Conservation (phyloP, 345 rosid species). For the Laguncularia racemosa region DNA sequence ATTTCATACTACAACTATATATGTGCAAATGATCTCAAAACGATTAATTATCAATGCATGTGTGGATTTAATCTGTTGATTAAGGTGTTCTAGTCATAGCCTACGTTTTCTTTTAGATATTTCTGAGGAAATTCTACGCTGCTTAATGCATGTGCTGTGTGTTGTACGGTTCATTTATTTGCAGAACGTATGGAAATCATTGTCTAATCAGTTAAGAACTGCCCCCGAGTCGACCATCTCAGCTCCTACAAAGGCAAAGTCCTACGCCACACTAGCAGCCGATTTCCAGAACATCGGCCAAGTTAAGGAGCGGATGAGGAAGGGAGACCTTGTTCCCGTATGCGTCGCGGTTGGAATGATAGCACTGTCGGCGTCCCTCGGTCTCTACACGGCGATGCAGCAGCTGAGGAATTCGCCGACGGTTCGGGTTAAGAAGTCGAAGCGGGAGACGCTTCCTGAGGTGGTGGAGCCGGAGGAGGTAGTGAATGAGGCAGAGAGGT, state of each 20-base stretch:
- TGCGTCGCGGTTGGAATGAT: constrained; percentile 43
- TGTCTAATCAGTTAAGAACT: not conserved
- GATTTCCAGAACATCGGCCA: not conserved
- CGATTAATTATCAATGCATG: too few species aligned
- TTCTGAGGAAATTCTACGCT: too few species aligned
- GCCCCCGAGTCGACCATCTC: not conserved
- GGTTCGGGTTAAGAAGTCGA: constrained; percentile 57
- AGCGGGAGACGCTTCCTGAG: constrained; percentile 58
- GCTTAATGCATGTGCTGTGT: too few species aligned
- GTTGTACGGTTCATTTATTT: too few species aligned
- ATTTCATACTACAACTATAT: too few species aligned
- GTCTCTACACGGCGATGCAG: constrained; percentile 46
- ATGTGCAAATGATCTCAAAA: too few species aligned
- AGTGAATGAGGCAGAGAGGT: constrained; percentile 30
- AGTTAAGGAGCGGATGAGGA: constrained; percentile 3
- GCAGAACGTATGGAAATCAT: not conserved
- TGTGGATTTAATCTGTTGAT: too few species aligned
- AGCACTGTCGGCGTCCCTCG: constrained; percentile 32
- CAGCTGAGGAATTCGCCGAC: constrained; percentile 45
- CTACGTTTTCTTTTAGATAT: too few species aligned
- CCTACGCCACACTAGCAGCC: not conserved
- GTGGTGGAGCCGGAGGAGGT: constrained; percentile 53
- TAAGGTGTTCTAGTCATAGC: too few species aligned
- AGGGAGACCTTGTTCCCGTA: constrained; percentile 34
- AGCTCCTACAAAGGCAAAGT: not conserved